Evolutionary conservation across 2,329 filamentous ascomycete genomes (phyloP), one percentile per base, ranked within the genome.

Genomic region (Botrytis galanthina): DNA sequence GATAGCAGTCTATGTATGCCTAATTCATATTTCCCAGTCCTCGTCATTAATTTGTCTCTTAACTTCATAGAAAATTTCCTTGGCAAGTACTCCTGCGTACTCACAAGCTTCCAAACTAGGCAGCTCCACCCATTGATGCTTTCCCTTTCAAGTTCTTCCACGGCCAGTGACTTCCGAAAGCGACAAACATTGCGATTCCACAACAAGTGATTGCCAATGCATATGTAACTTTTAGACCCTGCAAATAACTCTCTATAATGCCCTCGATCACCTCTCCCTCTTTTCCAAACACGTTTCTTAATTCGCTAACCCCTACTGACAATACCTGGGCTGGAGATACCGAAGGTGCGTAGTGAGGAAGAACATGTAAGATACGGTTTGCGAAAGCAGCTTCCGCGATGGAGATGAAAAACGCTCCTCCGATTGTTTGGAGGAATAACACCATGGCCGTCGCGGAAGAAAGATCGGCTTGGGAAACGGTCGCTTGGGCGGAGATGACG

Each of bases 211-310:
- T 84, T 22, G 85, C 85, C 75, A 91, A 84, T 16, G 89, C 91
- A 57, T 90, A 87, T 7, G 86, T 84, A 12, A 91, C 89, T 78
- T 91, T 89, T 77, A 91, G 87, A 0, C 88, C 88, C 71, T 87
- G 82, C 77, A 87, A 92, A 82, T 93, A 93, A 0, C 88, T 89
- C 0, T 81, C 76, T 39, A 92, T 83, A 59, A 93, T 89, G 0
- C 84, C 83, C 0, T 82, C 78, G 3, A 91, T 82, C 73, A 84
- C 84, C n/a, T 86, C 79, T 0, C 78, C 73, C 0, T 84, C 78
- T 29, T 72, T 68, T 6, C 70, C 70, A 75, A 92, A 88, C 2
- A 81, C 82, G 8, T 79, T 74, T 76, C 88, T 86, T 54, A 93
- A 83, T 75, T 88, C 85, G 0, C 89, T 91, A 4, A 86, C 85